Conservation (phyloP, 2,329 filamentous ascomycete genomes). For the Tympanopsis confertula region DNA sequence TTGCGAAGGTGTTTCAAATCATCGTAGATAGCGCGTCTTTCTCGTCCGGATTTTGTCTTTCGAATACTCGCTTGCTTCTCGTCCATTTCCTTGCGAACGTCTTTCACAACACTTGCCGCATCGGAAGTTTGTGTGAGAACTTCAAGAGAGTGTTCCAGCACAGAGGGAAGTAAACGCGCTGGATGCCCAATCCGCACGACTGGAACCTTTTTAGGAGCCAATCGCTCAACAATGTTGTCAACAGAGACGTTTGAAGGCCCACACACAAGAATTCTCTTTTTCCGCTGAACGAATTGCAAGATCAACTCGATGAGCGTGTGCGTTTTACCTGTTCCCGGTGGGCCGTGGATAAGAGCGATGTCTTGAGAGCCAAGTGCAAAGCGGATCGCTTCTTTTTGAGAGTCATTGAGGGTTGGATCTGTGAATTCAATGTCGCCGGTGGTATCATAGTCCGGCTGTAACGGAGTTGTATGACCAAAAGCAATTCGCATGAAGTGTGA, state of each 20-base stretch:
- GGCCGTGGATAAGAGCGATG: slow-evolving; percentile 83
- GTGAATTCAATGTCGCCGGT: slow-evolving; percentile 25
- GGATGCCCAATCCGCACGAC: slow-evolving; percentile 88
- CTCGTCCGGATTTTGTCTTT: slow-evolving; percentile 72
- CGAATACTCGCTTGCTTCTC: slow-evolving; percentile 77
- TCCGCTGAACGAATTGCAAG: slow-evolving; percentile 68
- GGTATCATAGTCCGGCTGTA: slow-evolving; percentile 30
- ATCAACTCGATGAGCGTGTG: slow-evolving; percentile 94
- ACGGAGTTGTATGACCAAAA: slow-evolving; percentile 45
- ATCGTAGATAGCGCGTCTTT: slow-evolving; percentile 69
- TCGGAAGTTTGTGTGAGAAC: slow-evolving; percentile 83
- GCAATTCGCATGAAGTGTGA: slow-evolving; percentile 48
- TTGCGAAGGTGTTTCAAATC: slow-evolving; percentile 78
- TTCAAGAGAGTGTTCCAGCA: slow-evolving; percentile 81
- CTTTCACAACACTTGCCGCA: slow-evolving; percentile 76
- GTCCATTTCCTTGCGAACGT: slow-evolving; percentile 88
- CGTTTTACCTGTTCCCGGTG: slow-evolving; percentile 92
- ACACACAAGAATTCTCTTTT: slow-evolving; percentile 75
- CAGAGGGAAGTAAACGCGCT: slow-evolving; percentile 75
- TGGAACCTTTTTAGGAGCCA: slow-evolving; percentile 66
- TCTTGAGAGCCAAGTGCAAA: slow-evolving; percentile 77
- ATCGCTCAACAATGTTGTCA: slow-evolving; percentile 91
- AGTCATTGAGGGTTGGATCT: slow-evolving; percentile 45
- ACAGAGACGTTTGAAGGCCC: slow-evolving; percentile 95
- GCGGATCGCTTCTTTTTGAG: slow-evolving; percentile 57